Evolutionary conservation across 768 basidiomycete genomes (phyloP).

Genomic region (Saitozyma podzolica): DNA sequence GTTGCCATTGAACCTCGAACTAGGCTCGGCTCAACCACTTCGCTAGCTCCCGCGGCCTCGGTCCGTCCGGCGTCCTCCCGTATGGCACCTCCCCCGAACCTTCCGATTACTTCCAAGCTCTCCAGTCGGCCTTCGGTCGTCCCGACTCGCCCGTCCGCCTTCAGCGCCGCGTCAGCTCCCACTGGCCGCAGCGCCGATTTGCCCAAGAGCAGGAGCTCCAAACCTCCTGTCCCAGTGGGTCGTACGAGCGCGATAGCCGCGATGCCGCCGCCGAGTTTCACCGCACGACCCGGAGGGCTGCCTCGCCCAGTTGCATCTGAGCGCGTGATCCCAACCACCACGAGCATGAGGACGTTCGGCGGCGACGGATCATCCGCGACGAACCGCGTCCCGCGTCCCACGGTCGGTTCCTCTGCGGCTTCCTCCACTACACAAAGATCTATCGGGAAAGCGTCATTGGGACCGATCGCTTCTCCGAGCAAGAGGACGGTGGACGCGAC

Average conservation of each 20-base stretch:
- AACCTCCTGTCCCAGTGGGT: too few relatives aligned
- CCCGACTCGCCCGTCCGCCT: too few relatives aligned
- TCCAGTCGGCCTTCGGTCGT: too few relatives aligned
- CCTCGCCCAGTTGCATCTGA: not conserved
- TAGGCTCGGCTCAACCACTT: not conserved
- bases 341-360: not conserved
- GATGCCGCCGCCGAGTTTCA: too few relatives aligned
- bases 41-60: not conserved
- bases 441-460: not conserved
- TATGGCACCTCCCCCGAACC: not conserved
- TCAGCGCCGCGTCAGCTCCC: too few relatives aligned
- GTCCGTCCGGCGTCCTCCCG: not conserved
- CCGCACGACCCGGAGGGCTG: too few relatives aligned
- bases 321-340: not conserved
- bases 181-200: too few relatives aligned
- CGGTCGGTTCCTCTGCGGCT: not conserved
- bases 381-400: not conserved
- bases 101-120: not conserved
- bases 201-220: too few relatives aligned
- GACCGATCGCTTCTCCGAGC: not conserved
- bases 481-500: not conserved
- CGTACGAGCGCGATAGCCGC: too few relatives aligned
- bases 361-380: not conserved
- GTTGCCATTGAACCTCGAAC: not conserved
- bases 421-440: not conserved